Percentiles rank a stretch among this genome's conserved stretches.
These are phyloP conservation scores for Dryadomyces quercivorus DNA, from an alignment of 2,329 filamentous ascomycete genomes.

Conservation along the genomic window DNA sequence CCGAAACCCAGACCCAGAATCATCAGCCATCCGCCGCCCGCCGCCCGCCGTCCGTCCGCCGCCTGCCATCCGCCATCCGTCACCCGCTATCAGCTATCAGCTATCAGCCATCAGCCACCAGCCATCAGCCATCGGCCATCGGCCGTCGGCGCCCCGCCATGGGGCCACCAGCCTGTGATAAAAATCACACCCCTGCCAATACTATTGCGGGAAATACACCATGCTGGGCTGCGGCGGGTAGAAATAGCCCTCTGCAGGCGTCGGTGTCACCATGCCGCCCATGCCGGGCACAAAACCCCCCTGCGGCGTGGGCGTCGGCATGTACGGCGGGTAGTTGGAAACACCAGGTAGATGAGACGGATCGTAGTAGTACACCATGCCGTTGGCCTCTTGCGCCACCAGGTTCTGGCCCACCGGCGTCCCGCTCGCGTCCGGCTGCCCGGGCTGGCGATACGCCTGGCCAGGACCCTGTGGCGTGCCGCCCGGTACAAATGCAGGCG, in stretches of 20 bases:
- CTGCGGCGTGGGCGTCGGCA: slow-evolving; percentile 21
- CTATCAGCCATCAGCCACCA: too few species aligned
- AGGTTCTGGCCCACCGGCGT: slow-evolving; percentile 28
- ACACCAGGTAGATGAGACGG: slow-evolving; percentile 55
- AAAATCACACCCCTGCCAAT: background rate
- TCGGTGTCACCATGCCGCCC: slow-evolving; percentile 58
- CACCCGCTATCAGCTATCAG: too few species aligned
- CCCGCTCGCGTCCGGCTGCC: slow-evolving; percentile 24
- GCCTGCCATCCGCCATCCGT: too few species aligned
- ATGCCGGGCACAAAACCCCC: slow-evolving; percentile 45
- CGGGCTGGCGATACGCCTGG: slow-evolving; percentile 22
- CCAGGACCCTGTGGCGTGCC: slow-evolving; percentile 28
- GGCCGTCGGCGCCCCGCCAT: too few species aligned
- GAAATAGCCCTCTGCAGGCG: slow-evolving; percentile 54
- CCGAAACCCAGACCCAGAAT: too few species aligned
- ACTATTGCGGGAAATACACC: slow-evolving; percentile 46
- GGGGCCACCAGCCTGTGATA: background rate
- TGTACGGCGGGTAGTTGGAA: slow-evolving; percentile 32
- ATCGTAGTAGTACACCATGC: slow-evolving; percentile 93
- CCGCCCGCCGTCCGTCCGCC: too few species aligned
- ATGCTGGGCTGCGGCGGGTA: slow-evolving; percentile 46
- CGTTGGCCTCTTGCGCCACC: slow-evolving; percentile 79
- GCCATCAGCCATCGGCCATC: too few species aligned
- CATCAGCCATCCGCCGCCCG: too few species aligned
- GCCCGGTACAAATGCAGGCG: slow-evolving; percentile 45